A percentile compares a stretch with the other conserved stretches of the same genome.
Conservation (phyloP, 164 flowering plant species). For the Malania oleifera region DNA sequence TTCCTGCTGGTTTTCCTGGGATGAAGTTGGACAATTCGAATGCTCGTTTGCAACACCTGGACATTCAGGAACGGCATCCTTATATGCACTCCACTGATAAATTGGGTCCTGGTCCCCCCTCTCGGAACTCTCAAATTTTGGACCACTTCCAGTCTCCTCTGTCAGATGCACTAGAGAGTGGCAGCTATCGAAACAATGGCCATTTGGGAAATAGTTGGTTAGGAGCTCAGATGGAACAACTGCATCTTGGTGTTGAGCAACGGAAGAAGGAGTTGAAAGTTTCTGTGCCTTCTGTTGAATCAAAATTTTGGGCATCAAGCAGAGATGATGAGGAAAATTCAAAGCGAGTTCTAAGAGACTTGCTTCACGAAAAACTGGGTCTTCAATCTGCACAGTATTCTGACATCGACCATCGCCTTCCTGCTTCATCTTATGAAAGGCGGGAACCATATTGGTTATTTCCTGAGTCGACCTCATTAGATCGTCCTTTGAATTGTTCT, state of each 20-base stretch:
- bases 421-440: constrained; percentile 4
- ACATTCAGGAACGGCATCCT: constrained; percentile 1
- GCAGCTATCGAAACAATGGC: constrained; percentile 1
- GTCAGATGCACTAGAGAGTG: background rate
- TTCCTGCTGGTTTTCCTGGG: constrained; percentile 3
- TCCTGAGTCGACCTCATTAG: constrained; percentile 1
- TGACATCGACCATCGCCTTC: constrained; percentile 4
- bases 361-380: constrained; percentile 4
- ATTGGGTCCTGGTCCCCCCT: background rate
- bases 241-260: constrained; percentile 4
- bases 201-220: background rate
- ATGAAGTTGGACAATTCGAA: constrained; percentile 1
- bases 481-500: background rate
- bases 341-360: constrained; percentile 5
- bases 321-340: constrained; percentile 7
- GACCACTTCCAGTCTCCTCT: background rate
- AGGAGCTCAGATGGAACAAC: constrained; percentile 2
- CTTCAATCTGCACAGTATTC: background rate
- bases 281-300: background rate
- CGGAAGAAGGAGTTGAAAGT: background rate
- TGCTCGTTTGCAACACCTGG: background rate
- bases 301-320: background rate
- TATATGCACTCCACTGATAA: constrained; percentile 1
- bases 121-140: background rate
- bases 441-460: constrained; percentile 1